phyloP scores from a whole-genome alignment of 805 yeast species.

The Metschnikowia borealis region DNA sequence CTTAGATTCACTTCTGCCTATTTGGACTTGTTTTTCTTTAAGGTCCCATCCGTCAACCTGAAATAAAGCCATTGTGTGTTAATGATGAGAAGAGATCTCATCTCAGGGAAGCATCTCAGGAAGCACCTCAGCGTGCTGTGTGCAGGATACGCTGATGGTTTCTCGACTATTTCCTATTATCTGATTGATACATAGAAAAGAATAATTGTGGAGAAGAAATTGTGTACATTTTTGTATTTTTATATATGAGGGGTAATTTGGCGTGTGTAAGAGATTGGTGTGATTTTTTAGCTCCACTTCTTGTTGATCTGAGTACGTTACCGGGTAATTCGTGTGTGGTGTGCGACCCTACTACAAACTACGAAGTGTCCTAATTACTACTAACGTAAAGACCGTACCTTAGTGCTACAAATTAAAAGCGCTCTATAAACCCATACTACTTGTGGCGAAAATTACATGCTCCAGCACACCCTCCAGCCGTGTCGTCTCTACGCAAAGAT shows the following conservation, averaged over 20 bases:
- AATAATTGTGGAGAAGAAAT: no score
- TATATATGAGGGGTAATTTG: no score
- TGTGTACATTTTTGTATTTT: no score
- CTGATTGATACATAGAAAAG: no score
- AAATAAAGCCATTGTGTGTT: slow-evolving; percentile 58
- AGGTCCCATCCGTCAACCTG: slow-evolving; percentile 82
- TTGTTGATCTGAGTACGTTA: no score
- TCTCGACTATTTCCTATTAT: no score
- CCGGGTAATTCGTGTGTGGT: not conserved
- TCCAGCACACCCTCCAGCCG: slow-evolving; percentile 5
- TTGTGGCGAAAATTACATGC: not conserved
- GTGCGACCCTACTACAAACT: not conserved
- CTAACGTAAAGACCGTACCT: not conserved
- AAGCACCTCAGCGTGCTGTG: not conserved
- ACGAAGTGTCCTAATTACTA: no score
- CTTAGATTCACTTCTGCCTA: slow-evolving; percentile 34
- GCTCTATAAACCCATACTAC: not conserved
- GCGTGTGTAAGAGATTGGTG: no score
- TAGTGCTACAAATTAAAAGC: no score
- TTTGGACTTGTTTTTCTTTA: slow-evolving; percentile 47
- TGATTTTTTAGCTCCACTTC: no score
- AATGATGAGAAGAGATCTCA: not conserved
- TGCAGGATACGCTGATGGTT: not conserved
- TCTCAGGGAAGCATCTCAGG: not conserved
- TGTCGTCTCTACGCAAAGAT: slow-evolving; percentile 17